These are phyloP conservation scores for Colletotrichum camelliae DNA, from an alignment of 2,329 filamentous ascomycete genomes.

Conservation along the genomic window DNA sequence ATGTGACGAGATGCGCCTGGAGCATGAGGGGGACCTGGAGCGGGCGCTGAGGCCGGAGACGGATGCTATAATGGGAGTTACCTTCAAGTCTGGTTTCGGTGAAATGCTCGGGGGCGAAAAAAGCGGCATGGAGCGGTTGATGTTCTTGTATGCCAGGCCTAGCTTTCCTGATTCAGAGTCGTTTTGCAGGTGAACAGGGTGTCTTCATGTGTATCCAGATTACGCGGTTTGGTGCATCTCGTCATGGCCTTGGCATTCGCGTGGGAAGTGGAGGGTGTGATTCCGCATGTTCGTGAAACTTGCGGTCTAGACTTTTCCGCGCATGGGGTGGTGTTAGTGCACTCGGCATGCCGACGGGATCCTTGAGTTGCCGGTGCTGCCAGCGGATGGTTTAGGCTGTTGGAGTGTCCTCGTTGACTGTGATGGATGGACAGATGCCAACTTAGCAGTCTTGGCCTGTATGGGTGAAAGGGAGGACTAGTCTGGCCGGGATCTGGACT, in stretches of 20 bases:
- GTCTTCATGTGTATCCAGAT: not conserved
- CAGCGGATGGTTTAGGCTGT: not conserved
- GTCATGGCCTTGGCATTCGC: not conserved
- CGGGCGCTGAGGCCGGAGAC: not conserved
- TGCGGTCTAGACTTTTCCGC: not conserved
- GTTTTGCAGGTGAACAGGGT: not conserved
- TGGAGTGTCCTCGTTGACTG: not conserved
- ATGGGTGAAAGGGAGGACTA: not conserved
- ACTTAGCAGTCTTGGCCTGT: not conserved
- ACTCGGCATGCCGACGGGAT: not conserved
- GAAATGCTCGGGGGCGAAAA: not conserved
- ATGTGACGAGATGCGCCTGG: not conserved
- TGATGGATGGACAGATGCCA: not conserved
- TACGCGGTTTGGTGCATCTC: not conserved
- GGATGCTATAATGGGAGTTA: not conserved
- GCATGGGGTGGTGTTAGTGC: not conserved
- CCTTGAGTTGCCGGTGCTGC: not conserved
- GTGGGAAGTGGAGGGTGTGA: not conserved
- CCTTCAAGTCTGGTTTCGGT: not conserved
- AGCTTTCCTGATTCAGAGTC: not conserved
- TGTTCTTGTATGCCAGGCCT: not conserved
- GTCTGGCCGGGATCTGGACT: not conserved
- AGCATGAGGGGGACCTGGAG: not conserved
- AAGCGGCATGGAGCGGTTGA: not conserved
- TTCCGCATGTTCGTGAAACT: not conserved